Evolutionary conservation across 2,329 filamentous ascomycete species (phyloP).

Genomic region (Malbranchea cinnamomea): DNA sequence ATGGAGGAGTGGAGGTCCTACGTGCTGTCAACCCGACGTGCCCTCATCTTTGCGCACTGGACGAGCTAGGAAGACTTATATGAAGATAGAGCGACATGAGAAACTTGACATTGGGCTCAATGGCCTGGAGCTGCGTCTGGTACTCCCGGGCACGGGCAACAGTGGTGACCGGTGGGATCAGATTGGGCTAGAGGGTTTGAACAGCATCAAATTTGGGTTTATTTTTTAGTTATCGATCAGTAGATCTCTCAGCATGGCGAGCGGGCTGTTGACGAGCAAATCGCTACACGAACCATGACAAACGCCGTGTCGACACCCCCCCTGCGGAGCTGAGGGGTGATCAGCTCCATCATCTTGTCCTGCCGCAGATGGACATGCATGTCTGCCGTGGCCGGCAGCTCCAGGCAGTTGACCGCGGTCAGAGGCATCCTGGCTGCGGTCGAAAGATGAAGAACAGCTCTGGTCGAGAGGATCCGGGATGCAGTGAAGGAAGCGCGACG

Average conservation of each 20-base stretch:
- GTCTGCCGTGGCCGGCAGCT: slow-evolving; percentile 9
- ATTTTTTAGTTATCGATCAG: slow-evolving; percentile 22
- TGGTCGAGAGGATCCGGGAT: too few species aligned
- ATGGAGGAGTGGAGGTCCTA: slow-evolving; percentile 37
- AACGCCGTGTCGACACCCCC: slow-evolving; percentile 52
- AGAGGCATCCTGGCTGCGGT: slow-evolving; percentile 9
- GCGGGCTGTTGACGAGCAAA: not conserved
- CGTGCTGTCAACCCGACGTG: not conserved
- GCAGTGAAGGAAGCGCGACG: too few species aligned
- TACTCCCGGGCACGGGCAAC: slow-evolving; percentile 52
- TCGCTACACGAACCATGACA: slow-evolving; percentile 31
- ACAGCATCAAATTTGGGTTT: slow-evolving; percentile 7
- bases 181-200: slow-evolving; percentile 39
- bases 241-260: not conserved
- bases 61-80: slow-evolving; percentile 5
- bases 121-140: slow-evolving; percentile 42
- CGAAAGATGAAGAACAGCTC: too few species aligned
- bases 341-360: slow-evolving; percentile 45
- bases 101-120: slow-evolving; percentile 49
- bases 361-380: slow-evolving; percentile 50
- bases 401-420: slow-evolving; percentile 5
- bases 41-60: not conserved
- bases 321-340: slow-evolving; percentile 39
- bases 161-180: slow-evolving; percentile 48
- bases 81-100: slow-evolving; percentile 59